A percentile compares a stretch with the other conserved stretches of the same genome.
Conservation (phyloP, 2,329 filamentous ascomycete species). For the Claviceps africana region DNA sequence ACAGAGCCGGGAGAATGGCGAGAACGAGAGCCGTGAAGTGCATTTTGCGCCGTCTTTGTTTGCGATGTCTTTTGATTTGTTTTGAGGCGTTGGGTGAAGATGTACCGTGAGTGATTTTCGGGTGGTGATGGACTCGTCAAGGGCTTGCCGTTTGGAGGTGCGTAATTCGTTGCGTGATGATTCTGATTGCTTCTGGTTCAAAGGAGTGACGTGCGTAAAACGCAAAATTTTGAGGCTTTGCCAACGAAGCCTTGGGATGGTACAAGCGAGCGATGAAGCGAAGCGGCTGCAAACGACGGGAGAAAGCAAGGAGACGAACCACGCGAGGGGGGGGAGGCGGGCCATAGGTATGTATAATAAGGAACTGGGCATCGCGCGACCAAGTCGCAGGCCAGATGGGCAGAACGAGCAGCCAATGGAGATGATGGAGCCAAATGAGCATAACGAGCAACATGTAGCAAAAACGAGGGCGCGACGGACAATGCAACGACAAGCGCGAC, state of each 20-base stretch:
- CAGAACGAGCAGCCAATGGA: too few relatives aligned
- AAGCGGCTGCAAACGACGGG: conserved; percentile 11
- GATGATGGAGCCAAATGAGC: neutral
- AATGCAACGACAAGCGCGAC: too few relatives aligned
- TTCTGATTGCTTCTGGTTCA: conserved; percentile 4
- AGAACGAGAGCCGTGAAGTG: conserved; percentile 28
- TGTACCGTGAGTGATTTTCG: too few relatives aligned
- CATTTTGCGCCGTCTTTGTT: conserved; percentile 3
- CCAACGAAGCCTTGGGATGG: conserved; percentile 35
- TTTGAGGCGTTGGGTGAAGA: neutral
- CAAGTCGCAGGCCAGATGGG: neutral
- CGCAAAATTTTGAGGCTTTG: conserved; percentile 31
- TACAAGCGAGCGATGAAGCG: conserved; percentile 11
- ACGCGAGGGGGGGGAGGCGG: neutral
- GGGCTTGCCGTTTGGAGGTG: neutral
- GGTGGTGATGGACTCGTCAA: neutral
- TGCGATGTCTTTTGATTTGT: neutral
- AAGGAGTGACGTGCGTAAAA: conserved; percentile 9
- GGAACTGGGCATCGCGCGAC: neutral
- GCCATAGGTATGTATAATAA: neutral
- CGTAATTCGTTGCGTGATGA: neutral
- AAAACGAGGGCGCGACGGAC: neutral
- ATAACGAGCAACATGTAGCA: neutral
- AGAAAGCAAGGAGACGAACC: neutral
- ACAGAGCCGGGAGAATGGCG: conserved; percentile 39